Conservation (phyloP, 1,284 basidiomycete species). For the Amylostereum areolatum region DNA sequence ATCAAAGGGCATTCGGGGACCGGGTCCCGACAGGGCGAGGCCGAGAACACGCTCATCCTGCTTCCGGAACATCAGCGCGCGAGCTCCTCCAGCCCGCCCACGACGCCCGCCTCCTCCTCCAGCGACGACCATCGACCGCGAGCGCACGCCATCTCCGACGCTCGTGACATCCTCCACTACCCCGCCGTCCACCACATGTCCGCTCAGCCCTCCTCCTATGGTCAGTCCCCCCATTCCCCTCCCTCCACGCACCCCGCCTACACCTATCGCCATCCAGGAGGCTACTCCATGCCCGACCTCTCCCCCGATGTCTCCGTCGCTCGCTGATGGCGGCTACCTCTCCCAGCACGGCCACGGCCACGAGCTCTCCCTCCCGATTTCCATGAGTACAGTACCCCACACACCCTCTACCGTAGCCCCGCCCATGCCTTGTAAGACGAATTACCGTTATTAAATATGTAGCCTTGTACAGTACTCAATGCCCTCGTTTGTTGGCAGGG, state of each 20-base stretch:
- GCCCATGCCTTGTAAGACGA: slow-evolving; percentile 51
- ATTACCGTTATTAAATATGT: slow-evolving; percentile 66
- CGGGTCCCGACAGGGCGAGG: slow-evolving; percentile 47
- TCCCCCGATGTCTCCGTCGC: slow-evolving; percentile 17
- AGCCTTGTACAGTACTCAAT: slow-evolving; percentile 60
- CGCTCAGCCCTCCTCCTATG: slow-evolving; percentile 10
- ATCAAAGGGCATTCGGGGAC: slow-evolving; percentile 77
- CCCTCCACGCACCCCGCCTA: background rate
- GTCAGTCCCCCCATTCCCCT: slow-evolving; percentile 7
- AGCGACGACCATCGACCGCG: slow-evolving; percentile 33
- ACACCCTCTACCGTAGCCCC: slow-evolving; percentile 28
- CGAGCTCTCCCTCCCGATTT: slow-evolving; percentile 22
- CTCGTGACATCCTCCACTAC: slow-evolving; percentile 31
- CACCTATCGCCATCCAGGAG: background rate
- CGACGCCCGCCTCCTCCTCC: slow-evolving; percentile 38
- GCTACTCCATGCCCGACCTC: background rate
- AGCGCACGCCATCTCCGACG: slow-evolving; percentile 32
- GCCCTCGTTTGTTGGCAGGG: slow-evolving; percentile 52
- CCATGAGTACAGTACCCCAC: slow-evolving; percentile 28
- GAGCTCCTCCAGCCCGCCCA: slow-evolving; percentile 48
- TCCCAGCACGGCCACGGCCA: slow-evolving; percentile 34
- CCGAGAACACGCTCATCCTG: slow-evolving; percentile 51
- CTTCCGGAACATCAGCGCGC: slow-evolving; percentile 36
- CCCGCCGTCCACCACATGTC: slow-evolving; percentile 17
- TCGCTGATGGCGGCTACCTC: slow-evolving; percentile 25